Base-by-base conservation (phyloP, 495 filamentous ascomycete genomes). In the Penicillium lagena region DNA sequence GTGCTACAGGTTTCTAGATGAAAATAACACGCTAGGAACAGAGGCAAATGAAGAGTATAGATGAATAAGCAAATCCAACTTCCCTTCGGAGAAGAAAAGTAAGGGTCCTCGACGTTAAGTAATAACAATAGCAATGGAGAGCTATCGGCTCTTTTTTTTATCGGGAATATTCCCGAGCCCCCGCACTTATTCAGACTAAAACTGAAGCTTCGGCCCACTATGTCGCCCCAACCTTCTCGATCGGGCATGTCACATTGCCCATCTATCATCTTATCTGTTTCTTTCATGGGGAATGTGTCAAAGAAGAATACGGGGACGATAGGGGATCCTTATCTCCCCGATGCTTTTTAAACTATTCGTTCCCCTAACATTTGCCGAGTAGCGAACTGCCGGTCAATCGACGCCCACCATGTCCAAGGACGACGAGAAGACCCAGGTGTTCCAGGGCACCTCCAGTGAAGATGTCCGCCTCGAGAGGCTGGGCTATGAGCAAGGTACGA, bases 401-500 rank as follows among this genome's bases (percentile, higher is more conserved):
- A 22, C 6, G 29, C 37, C 37, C 31, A 38, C 39, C 43, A 62
- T 62, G 55, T 46, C 48, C 10, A 47, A 51, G 12, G 47, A 51
- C 28, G 44, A 59, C 9, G 49, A 52, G 6, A 43, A 42, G 1
- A 30, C 13, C 12, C 38, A 54, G 37, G 61, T 64, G 30, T 62
- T 64, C 40, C 35, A 53, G 34, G 50, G 40, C 37, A 48, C 54
- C 12, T 53, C 58, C 1, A 48, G 39, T 11, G 71, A 74, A 45
- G 73, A 73, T 58, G 63, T 63, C 13, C 60, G 60, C 1, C 52
- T 77, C 15, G 66, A 70, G 52, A 52, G 65, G 9, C 42, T 77
- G 49, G 73, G 73, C 15, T 75, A 79, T 52, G 63, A 76, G 58
- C 76, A 75, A 57, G 71, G 72, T 72, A 47, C 38, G 9, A 10